A percentile compares a stretch with the other conserved stretches of the same genome.
Conservation (phyloP, 148 eudicot species). For the Spergularia bocconei region DNA sequence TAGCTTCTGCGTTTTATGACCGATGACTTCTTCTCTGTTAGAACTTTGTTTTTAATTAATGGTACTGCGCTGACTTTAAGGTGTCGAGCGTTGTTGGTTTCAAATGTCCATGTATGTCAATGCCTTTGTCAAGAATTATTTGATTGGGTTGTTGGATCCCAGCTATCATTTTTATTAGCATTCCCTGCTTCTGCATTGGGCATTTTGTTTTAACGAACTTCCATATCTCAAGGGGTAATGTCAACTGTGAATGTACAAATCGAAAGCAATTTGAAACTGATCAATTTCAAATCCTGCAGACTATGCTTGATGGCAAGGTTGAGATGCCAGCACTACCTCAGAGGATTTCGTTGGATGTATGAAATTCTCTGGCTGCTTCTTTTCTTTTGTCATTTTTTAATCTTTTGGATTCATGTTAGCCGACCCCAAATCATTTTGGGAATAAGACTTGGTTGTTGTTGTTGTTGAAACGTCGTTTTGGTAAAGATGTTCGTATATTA, state of each 20-base stretch:
- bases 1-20: neutral
- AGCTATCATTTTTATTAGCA: neutral
- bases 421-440: no score
- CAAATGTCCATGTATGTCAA: neutral
- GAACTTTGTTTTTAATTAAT: neutral
- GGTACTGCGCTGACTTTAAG: neutral
- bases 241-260: neutral
- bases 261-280: neutral
- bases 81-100: neutral
- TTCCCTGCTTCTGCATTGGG: neutral
- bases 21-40: neutral
- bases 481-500: neutral
- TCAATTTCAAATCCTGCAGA: slow-evolving; percentile 40
- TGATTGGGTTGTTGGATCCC: neutral
- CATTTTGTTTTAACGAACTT: neutral
- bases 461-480: neutral
- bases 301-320: slow-evolving; percentile 87
- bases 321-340: slow-evolving; percentile 77
- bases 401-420: neutral
- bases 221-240: neutral
- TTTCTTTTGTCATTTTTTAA: neutral
- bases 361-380: slow-evolving; percentile 22
- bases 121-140: neutral
- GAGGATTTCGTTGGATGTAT: slow-evolving; percentile 58
- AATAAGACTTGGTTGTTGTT: no score